phyloP scores from a whole-genome alignment of 2,329 filamentous ascomycete species.

The Aspergillus intermedius region DNA sequence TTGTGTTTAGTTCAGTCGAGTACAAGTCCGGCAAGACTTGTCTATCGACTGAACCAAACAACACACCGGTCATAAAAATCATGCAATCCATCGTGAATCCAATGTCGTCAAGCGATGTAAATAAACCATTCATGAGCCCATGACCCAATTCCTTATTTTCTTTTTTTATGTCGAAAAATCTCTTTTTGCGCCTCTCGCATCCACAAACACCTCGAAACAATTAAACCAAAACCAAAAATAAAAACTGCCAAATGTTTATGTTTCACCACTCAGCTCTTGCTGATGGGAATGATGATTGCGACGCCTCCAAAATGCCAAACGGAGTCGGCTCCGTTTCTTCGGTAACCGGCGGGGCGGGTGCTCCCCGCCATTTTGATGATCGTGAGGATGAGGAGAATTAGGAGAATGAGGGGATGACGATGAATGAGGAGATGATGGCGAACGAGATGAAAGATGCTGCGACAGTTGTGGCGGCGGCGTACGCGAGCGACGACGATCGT shows the following conservation, averaged over 20 bases:
- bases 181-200: constrained; percentile 6
- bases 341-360: constrained; percentile 20
- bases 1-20: too few relatives aligned
- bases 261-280: constrained; percentile 27
- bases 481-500: not conserved
- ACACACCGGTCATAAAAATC: constrained; percentile 21
- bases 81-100: constrained; percentile 23
- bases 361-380: not conserved
- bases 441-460: not conserved
- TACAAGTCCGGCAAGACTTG: too few relatives aligned
- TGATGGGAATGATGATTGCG: constrained; percentile 22
- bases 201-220: constrained; percentile 13
- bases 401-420: not conserved
- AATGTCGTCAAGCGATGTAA: constrained; percentile 18
- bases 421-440: not conserved
- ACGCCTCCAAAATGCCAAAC: constrained; percentile 38
- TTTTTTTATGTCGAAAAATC: not conserved
- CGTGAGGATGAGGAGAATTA: not conserved
- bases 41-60: constrained; percentile 5
- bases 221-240: constrained; percentile 6
- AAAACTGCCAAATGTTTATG: constrained; percentile 14
- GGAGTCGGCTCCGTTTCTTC: constrained; percentile 34
- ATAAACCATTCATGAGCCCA: constrained; percentile 19
- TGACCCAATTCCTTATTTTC: constrained; percentile 9
- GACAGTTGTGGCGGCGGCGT: too few relatives aligned